Base-by-base conservation (phyloP, 345 rosid species). In the Eutrema japonicum region DNA sequence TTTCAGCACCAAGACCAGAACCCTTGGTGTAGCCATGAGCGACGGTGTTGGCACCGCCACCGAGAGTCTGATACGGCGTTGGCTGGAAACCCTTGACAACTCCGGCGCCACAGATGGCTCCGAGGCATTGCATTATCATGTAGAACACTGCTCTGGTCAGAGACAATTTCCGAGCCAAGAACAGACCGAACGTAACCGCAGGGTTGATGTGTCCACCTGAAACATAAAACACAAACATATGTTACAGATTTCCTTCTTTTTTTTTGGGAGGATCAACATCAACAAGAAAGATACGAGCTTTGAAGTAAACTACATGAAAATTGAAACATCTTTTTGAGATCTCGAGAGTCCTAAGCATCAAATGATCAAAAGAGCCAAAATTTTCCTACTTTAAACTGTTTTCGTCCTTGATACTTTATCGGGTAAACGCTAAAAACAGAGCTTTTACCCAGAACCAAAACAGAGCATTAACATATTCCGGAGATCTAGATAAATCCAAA, bases 121-220 rank as follows among this genome's bases (percentile, higher is more conserved):
- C 85, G 2, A 79, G 77, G 37, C 81, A 81, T 72, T 81, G 84
- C 84, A 78, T 78, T 0, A 72, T 47, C 1, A 78, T 78, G 78
- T 78, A 73, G 66, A 38, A 78, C 5, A 78, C 37, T 5, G 81
- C 78, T 54, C 81, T 68, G 27, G 78, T 78, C 47, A 78, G 66
- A 29, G 81, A 78, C 53, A 78, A 10, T 61, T 78, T 78, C 70
- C 81, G 30, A 0, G 81, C 81, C 32, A 78, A 36, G 60, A 78
- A 72, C 58, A 78, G 57, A 27, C 81, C 81, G 29, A 78, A 78
- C 2, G 81, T 78, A 3, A 78, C 81, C 8, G 84, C 82, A 47
- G 82, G 84, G 69, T 81, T 82, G 13, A 83, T 83, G 78, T 83
- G 86, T 65, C 86, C 85, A 71, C 82, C 82, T 81, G 56, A 10